Evolutionary conservation across 1,139 yeast genomes (phyloP).

Genomic region (Yamadazyma diospyri): DNA sequence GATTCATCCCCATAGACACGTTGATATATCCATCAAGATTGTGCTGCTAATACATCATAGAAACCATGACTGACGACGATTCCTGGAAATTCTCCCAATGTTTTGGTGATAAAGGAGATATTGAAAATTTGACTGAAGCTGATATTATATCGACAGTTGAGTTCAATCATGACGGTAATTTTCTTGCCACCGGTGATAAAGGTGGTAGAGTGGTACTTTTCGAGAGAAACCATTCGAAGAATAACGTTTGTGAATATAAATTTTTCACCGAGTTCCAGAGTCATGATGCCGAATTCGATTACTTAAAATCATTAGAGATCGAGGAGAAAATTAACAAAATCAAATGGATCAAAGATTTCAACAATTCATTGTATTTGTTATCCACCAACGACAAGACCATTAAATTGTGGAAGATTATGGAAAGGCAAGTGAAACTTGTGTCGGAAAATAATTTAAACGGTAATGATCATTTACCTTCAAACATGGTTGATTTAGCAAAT

Average conservation of each 20-base stretch:
- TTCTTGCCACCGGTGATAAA: slow-evolving; percentile 95
- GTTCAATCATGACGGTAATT: slow-evolving; percentile 93
- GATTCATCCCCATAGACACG: too few species aligned
- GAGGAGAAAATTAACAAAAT: slow-evolving; percentile 98
- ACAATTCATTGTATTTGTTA: slow-evolving; percentile 82
- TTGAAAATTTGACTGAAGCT: slow-evolving; percentile 94
- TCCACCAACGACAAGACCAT: slow-evolving; percentile 97
- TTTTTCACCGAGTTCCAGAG: slow-evolving; percentile 97
- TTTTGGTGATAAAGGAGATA: slow-evolving; percentile 97
- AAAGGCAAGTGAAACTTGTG: slow-evolving; percentile 87
- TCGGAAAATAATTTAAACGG: slow-evolving; percentile 81
- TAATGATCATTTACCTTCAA: slow-evolving; percentile 20
- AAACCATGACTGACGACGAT: slow-evolving; percentile 22
- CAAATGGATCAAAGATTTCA: slow-evolving; percentile 89
- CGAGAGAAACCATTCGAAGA: slow-evolving; percentile 79
- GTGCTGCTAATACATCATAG: too few species aligned
- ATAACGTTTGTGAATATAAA: slow-evolving; percentile 77
- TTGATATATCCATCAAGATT: too few species aligned
- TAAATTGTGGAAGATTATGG: slow-evolving; percentile 94
- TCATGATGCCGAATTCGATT: slow-evolving; percentile 98
- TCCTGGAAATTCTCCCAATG: slow-evolving; percentile 81
- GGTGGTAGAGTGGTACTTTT: slow-evolving; percentile 97
- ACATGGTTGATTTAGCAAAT: slow-evolving; percentile 22
- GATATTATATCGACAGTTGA: slow-evolving; percentile 97
- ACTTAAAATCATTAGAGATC: slow-evolving; percentile 89